A percentile compares a stretch with the other conserved stretches of the same genome.
Conservation (phyloP, 306 rosid genomes). For the Prunus campanulata region DNA sequence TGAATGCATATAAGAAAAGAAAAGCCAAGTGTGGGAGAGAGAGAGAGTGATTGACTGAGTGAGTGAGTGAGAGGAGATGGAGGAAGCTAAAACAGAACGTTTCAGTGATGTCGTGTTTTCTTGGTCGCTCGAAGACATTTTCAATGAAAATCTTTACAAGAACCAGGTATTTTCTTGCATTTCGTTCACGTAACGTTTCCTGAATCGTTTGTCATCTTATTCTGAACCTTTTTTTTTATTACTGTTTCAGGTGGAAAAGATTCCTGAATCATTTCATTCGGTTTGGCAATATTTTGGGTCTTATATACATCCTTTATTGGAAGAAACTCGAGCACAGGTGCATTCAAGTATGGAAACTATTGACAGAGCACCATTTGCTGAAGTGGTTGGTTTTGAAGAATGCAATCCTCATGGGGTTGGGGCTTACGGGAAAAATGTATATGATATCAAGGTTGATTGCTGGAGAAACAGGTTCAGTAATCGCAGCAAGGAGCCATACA, state of each 20-base stretch:
- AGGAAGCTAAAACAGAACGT: neutral
- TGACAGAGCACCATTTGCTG: conserved; percentile 45
- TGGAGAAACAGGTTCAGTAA: conserved; percentile 53
- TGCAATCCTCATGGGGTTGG: conserved; percentile 8
- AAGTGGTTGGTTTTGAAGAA: conserved; percentile 37
- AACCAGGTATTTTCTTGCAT: conserved; percentile 31
- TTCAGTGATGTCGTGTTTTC: conserved; percentile 42
- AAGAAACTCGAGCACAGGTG: conserved; percentile 64
- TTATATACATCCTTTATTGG: conserved; percentile 51
- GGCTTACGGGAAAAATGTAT: conserved; percentile 4
- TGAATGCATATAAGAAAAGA: neutral
- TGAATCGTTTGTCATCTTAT: neutral
- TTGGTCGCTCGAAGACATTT: conserved; percentile 60
- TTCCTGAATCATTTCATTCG: conserved; percentile 45
- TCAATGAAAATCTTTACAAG: conserved; percentile 36
- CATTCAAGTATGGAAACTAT: conserved; percentile 52
- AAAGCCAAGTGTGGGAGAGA: neutral
- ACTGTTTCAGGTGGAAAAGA: conserved; percentile 39
- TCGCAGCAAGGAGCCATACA: conserved; percentile 59
- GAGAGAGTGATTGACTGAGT: neutral
- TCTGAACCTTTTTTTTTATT: neutral
- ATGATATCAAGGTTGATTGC: conserved; percentile 32
- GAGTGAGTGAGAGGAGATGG: conserved; percentile 4
- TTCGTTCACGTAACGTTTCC: neutral
- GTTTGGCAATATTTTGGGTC: conserved; percentile 43